Percentiles rank a stretch among this genome's conserved stretches.
These are phyloP conservation scores for Sporothrix globosa DNA, from an alignment of 2,329 filamentous ascomycete species.

Conservation along the genomic window DNA sequence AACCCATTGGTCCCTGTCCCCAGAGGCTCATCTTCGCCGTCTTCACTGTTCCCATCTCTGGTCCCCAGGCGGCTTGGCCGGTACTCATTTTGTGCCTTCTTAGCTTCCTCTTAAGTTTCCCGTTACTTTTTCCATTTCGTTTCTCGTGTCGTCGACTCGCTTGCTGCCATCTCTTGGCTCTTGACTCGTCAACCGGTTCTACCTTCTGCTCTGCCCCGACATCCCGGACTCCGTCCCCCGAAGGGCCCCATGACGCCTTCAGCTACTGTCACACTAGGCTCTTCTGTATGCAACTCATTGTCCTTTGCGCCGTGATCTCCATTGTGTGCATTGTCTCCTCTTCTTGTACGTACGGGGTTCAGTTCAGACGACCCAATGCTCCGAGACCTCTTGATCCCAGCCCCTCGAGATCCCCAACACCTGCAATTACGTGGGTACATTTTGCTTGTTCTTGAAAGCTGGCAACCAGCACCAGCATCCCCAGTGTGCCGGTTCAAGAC, in stretches of 20 bases:
- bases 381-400: constrained; percentile 23
- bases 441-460: neutral
- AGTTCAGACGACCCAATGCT: neutral
- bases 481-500: neutral
- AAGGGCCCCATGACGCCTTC: neutral
- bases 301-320: neutral
- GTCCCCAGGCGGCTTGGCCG: neutral
- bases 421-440: neutral
- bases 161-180: constrained; percentile 21
- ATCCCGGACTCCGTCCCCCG: constrained; percentile 1
- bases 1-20: neutral
- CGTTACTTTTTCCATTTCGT: neutral
- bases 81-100: neutral
- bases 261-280: constrained; percentile 1
- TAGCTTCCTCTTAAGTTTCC: neutral
- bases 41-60: neutral
- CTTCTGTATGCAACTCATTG: constrained; percentile 23
- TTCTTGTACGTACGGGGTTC: neutral
- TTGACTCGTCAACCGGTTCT: neutral
- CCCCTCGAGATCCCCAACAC: neutral
- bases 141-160: constrained; percentile 8
- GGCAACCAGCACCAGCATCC: neutral
- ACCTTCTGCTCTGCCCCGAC: neutral
- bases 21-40: too few species aligned
- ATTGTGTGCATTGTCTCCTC: neutral